Evolutionary conservation across 768 basidiomycete genomes (phyloP).

Genomic region (Amanita molliuscula): DNA sequence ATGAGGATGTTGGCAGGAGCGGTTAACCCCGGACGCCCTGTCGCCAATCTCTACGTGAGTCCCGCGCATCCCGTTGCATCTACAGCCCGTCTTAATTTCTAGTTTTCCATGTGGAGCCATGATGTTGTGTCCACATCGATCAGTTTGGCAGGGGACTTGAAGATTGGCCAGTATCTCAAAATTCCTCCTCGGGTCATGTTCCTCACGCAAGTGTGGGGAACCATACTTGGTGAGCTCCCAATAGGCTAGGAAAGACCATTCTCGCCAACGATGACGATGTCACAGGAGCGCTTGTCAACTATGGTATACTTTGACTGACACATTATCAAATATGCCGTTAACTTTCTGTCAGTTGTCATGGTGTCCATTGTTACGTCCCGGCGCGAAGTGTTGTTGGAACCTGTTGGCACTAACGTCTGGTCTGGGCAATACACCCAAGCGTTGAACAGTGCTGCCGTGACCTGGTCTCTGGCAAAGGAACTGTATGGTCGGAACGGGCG

Average conservation of each 20-base stretch:
- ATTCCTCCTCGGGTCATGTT: constrained; percentile 62
- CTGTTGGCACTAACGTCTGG: constrained; percentile 54
- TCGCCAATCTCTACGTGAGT: constrained; percentile 58
- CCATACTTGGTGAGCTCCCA: constrained; percentile 36
- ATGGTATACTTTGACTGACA: constrained; percentile 17
- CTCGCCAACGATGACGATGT: not conserved
- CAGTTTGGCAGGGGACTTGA: constrained; percentile 46
- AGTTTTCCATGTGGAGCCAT: constrained; percentile 66
- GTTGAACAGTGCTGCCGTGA: constrained; percentile 48
- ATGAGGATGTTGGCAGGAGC: constrained; percentile 59
- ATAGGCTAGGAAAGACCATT: too few species aligned
- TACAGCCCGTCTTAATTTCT: not conserved
- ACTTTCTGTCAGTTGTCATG: constrained; percentile 39
- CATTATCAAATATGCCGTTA: not conserved
- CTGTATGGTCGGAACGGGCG: constrained; percentile 44
- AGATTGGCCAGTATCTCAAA: constrained; percentile 64
- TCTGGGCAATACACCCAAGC: constrained; percentile 41
- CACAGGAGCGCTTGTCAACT: constrained; percentile 26
- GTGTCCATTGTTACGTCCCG: constrained; percentile 41
- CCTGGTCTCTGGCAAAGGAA: constrained; percentile 54
- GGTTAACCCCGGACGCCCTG: constrained; percentile 51
- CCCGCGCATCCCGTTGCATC: not conserved
- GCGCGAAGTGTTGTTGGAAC: constrained; percentile 39
- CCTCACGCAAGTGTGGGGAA: constrained; percentile 55
- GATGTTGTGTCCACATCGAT: constrained; percentile 48